A percentile compares a stretch with the other conserved stretches of the same genome.
Evolutionary conservation across 441 rosid genomes (phyloP).

Genomic region (Populus tomentosa): DNA sequence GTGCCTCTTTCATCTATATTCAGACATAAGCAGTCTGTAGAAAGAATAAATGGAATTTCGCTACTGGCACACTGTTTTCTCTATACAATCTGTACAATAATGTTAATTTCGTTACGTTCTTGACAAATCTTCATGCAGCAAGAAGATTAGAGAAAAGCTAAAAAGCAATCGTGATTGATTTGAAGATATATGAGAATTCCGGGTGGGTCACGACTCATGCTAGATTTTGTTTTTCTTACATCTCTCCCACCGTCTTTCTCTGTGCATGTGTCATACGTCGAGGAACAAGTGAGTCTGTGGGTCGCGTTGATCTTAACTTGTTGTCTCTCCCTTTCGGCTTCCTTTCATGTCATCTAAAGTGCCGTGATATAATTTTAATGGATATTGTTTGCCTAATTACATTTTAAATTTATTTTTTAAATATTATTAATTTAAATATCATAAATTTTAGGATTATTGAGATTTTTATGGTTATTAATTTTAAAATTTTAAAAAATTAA

Average conservation of each 20-base stretch:
- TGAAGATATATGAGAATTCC: neutral
- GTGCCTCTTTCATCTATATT: constrained; percentile 4
- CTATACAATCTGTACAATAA: no score
- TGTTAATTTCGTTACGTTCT: neutral
- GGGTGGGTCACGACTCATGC: constrained; percentile 1
- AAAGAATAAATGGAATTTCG: constrained; percentile 37
- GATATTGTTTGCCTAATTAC: no score
- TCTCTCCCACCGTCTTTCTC: neutral
- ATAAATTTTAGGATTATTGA: no score
- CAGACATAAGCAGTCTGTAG: constrained; percentile 21
- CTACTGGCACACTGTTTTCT: neutral
- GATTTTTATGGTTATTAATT: no score
- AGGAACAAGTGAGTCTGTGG: constrained; percentile 7
- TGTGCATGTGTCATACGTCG: neutral
- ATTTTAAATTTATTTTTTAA: no score
- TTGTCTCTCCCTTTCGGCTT: neutral
- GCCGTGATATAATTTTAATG: neutral
- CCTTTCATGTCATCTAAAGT: neutral
- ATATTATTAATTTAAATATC: no score
- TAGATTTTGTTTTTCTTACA: neutral
- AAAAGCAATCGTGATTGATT: no score
- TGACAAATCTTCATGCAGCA: no score
- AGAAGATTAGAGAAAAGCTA: no score
- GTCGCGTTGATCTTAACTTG: neutral
- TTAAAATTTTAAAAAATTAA: no score